Percentiles rank a stretch among this genome's conserved stretches.
Conservation (phyloP, 306 rosid species). For the Corylus americana region DNA sequence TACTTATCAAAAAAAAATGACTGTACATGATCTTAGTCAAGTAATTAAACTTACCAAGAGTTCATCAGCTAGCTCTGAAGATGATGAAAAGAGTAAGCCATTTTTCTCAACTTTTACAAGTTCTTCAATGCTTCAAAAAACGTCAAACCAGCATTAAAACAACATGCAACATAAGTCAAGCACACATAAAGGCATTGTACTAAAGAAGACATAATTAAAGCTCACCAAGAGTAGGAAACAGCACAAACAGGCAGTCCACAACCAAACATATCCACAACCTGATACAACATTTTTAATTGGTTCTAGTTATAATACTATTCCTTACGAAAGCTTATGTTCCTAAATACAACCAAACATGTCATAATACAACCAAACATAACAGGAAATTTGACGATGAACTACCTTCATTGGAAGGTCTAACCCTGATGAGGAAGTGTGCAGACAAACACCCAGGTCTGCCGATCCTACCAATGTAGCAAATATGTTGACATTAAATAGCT, state of each 20-base stretch:
- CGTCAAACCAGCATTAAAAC: conserved; percentile 15
- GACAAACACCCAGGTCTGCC: conserved; percentile 89
- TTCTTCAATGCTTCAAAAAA: conserved; percentile 70
- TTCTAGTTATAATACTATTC: not conserved
- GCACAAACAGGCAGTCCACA: conserved; percentile 99
- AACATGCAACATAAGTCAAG: not conserved
- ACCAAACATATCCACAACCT: conserved; percentile 99
- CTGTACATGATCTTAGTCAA: not conserved
- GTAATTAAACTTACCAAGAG: conserved; percentile 61
- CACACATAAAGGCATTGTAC: not conserved
- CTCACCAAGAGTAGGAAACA: conserved; percentile 93
- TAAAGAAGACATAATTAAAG: conserved; percentile 7
- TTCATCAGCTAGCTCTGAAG: conserved; percentile 95
- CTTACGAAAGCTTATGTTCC: not conserved
- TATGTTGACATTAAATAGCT: conserved; percentile 19
- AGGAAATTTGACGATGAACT: conserved; percentile 15
- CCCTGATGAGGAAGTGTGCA: conserved; percentile 97
- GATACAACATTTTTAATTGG: conserved; percentile 5
- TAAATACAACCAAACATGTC: too few relatives aligned
- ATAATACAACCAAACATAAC: not conserved
- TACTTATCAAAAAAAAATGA: too few relatives aligned
- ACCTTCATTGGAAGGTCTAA: conserved; percentile 99
- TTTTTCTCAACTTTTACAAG: conserved; percentile 80
- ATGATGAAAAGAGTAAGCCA: conserved; percentile 38
- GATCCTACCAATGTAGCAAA: conserved; percentile 63